Percentiles rank a stretch among this genome's conserved stretches.
Evolutionary conservation across 495 filamentous ascomycete species (phyloP).

Genomic region (Xylaria bambusicola): DNA sequence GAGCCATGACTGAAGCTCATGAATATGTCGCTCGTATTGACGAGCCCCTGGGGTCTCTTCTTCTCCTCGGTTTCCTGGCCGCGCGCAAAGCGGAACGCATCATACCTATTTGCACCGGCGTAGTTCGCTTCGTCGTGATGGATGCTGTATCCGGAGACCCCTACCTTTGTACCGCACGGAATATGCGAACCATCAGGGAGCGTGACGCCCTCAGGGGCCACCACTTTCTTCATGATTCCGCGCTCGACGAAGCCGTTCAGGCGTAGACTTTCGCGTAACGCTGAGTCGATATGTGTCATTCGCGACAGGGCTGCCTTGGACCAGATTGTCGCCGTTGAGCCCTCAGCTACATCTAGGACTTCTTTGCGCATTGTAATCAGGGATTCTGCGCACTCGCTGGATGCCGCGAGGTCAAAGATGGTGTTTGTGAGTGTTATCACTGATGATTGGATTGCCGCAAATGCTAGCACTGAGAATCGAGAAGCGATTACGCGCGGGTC

Average conservation of each 20-base stretch:
- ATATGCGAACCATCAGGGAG: slow-evolving; percentile 38
- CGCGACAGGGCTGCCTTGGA: slow-evolving; percentile 38
- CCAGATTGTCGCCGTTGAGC: not conserved
- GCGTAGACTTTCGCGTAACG: slow-evolving; percentile 45
- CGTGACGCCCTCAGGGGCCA: slow-evolving; percentile 38
- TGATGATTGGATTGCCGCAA: slow-evolving; percentile 51
- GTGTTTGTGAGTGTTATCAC: slow-evolving; percentile 47
- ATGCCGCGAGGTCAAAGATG: slow-evolving; percentile 36
- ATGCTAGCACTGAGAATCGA: slow-evolving; percentile 43
- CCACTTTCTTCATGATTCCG: slow-evolving; percentile 44
- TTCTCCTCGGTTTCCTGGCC: slow-evolving; percentile 14
- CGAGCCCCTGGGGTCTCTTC: slow-evolving; percentile 23
- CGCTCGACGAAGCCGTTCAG: slow-evolving; percentile 41
- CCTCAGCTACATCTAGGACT: not conserved
- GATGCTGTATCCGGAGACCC: slow-evolving; percentile 38
- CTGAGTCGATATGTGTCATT: slow-evolving; percentile 39
- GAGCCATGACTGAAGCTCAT: slow-evolving; percentile 43
- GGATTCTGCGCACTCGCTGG: slow-evolving; percentile 25
- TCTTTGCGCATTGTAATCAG: slow-evolving; percentile 31
- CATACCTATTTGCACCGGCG: slow-evolving; percentile 31
- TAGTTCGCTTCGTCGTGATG: slow-evolving; percentile 45
- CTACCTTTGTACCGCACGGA: slow-evolving; percentile 41
- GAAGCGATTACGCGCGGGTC: slow-evolving; percentile 30
- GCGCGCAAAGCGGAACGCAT: slow-evolving; percentile 42
- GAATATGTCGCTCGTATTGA: slow-evolving; percentile 38